Conservation (phyloP, 75 land plant genomes). For the Adiantum capillusveneris region DNA sequence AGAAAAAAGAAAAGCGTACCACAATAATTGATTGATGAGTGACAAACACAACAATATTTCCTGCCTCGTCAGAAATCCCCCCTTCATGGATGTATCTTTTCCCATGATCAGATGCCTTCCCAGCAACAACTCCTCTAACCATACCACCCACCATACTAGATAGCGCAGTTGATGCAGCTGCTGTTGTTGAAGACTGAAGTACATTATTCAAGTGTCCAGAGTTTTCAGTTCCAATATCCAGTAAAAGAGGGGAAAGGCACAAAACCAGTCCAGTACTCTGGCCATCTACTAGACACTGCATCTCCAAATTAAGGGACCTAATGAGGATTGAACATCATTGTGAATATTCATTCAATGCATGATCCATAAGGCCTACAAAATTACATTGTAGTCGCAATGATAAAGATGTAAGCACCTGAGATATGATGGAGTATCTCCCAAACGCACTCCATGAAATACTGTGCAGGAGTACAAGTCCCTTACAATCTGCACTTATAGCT, state of each 20-base stretch:
- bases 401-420: conserved; percentile 66
- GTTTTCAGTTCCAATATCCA: conserved; percentile 33
- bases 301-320: background rate
- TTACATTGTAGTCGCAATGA: too few relatives aligned
- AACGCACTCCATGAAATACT: conserved; percentile 50
- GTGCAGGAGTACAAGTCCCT: conserved; percentile 72
- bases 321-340: too few relatives aligned
- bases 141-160: conserved; percentile 76
- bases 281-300: conserved; percentile 84
- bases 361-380: too few relatives aligned
- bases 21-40: conserved; percentile 79
- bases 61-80: conserved; percentile 48
- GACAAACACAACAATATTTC: conserved; percentile 80
- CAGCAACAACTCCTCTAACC: conserved; percentile 57
- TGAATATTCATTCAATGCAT: too few relatives aligned
- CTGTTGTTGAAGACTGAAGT: conserved; percentile 7
- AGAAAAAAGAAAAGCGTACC: conserved; percentile 31
- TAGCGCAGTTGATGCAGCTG: conserved; percentile 31
- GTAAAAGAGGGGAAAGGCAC: conserved; percentile 56
- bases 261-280: conserved; percentile 71
- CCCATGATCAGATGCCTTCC: conserved; percentile 42
- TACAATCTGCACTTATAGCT: conserved; percentile 84
- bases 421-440: conserved; percentile 47
- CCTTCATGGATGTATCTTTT: conserved; percentile 76
- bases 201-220: conserved; percentile 7